phyloP scores from a whole-genome alignment of 2,329 filamentous ascomycete genomes.

The Pseudocercospora cruenta region DNA sequence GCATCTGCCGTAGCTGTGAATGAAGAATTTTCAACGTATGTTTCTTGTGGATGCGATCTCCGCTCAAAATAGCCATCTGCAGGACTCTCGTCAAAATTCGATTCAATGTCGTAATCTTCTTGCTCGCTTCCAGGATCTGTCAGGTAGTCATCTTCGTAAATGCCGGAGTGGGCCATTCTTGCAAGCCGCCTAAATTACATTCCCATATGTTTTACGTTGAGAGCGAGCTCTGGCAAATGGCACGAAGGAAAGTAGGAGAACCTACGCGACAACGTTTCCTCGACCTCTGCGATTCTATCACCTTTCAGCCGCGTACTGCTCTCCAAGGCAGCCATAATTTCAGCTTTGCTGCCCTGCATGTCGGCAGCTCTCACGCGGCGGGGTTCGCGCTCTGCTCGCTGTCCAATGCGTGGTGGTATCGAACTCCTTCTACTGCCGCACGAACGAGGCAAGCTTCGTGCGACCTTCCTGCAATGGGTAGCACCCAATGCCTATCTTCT shows the following conservation, averaged over 20 bases:
- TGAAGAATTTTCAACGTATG: constrained; percentile 26
- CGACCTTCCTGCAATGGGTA: background rate
- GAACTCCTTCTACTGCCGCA: background rate
- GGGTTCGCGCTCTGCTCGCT: background rate
- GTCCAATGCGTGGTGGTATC: background rate
- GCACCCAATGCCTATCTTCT: background rate
- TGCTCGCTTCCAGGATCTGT: constrained; percentile 20
- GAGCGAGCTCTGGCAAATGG: too few species aligned
- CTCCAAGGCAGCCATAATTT: background rate
- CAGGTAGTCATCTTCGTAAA: constrained; percentile 17
- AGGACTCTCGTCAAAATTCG: constrained; percentile 24
- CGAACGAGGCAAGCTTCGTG: background rate
- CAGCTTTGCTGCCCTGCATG: constrained; percentile 5
- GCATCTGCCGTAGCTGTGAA: constrained; percentile 18
- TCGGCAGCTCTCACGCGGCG: background rate
- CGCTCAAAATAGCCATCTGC: constrained; percentile 32
- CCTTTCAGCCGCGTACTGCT: background rate
- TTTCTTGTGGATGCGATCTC: constrained; percentile 23
- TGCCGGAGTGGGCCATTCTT: constrained; percentile 15
- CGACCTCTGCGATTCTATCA: background rate
- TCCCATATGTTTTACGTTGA: too few species aligned
- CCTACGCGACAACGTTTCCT: background rate
- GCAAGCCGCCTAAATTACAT: too few species aligned
- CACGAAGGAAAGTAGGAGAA: background rate
- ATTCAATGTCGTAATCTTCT: constrained; percentile 21